Evolutionary conservation across 1,139 yeast genomes (phyloP).

Genomic region (Candida pseudocylindracea): DNA sequence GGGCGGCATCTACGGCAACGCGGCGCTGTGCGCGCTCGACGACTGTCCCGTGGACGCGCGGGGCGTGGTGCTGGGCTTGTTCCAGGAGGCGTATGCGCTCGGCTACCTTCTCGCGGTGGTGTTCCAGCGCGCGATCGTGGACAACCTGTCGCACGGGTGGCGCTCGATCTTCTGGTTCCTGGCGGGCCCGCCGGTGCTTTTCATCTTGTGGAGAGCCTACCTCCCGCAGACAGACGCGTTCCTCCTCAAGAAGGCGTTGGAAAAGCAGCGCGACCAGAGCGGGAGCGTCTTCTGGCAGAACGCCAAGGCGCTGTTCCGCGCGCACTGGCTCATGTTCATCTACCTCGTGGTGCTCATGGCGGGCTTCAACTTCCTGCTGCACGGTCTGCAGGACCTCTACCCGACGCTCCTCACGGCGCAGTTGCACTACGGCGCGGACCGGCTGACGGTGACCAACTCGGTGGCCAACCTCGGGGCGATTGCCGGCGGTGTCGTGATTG

Average conservation of each 20-base stretch:
- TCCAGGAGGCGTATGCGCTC: constrained; percentile 56
- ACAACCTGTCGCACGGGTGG: constrained; percentile 35
- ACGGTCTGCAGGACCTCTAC: constrained; percentile 54
- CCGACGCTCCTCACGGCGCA: constrained; percentile 41
- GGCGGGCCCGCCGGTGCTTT: constrained; percentile 41
- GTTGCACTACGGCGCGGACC: constrained; percentile 22
- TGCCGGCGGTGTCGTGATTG: constrained; percentile 37
- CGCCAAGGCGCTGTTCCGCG: not conserved
- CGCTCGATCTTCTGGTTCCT: constrained; percentile 65
- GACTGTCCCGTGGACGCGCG: constrained; percentile 41
- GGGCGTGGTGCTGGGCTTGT: constrained; percentile 42
- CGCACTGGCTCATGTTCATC: constrained; percentile 18
- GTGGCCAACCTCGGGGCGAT: constrained; percentile 57
- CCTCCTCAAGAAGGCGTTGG: constrained; percentile 6
- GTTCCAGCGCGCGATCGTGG: constrained; percentile 35
- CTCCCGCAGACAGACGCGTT: constrained; percentile 45
- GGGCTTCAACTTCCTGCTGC: constrained; percentile 38
- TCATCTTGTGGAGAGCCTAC: constrained; percentile 22
- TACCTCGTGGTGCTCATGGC: constrained; percentile 23
- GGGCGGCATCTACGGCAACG: constrained; percentile 54
- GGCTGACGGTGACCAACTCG: constrained; percentile 41
- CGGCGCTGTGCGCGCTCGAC: constrained; percentile 46
- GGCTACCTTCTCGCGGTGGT: constrained; percentile 46
- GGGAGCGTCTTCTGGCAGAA: constrained; percentile 3
- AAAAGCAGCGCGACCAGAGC: constrained; percentile 1